Base-by-base conservation (phyloP, 2,329 filamentous ascomycete species). In the Cladophialophora immunda region DNA sequence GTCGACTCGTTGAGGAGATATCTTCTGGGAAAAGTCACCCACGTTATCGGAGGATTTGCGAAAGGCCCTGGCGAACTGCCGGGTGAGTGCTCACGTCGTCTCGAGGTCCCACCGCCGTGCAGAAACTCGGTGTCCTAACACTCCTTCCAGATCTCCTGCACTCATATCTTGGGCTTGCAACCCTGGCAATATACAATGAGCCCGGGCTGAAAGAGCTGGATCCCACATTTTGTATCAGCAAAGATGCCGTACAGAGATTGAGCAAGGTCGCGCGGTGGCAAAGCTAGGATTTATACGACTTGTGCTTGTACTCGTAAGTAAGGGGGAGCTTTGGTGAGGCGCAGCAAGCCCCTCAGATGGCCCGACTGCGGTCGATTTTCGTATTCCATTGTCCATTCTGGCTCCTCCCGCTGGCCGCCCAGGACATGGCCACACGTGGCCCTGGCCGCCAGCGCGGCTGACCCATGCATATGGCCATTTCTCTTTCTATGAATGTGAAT, bases 21-120 rank as follows among this genome's bases (percentile, higher is more conserved):
- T 79, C 83, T 99, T 13, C 84, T 97, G 9, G 88, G 91, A 58
- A 90, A 93, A 75, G 97, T 93, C 0, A 93, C 97, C 76, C 94
- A 98, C 78, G 77, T 87, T 19, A 91, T 97, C 27, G 92, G 92
- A 52, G 92, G 92, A 0, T 95, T 95, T 77, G 87, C 88, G n/a
- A 94, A 95, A 75, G 86, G 86, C 53, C 92, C 92, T 13, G 92
- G 92, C 81, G 77, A 72, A 79, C 72, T 66, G 58, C 56, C 62
- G 52, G 68, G 68, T 70, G 52, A 25, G 60, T 55, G 25, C 19
- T 34, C 27, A 50, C 27, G 13, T 17, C 6, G 25, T 59, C 25
- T 59, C 8, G 22, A 22, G 45, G 50, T 22, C 30, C 29, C 22
- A 27, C 50, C 19, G 41, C 11, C 11, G 4, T 54, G 19, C 5